Percentiles rank a stretch among this genome's conserved stretches.
phyloP scores from a whole-genome alignment of 495 filamentous ascomycete species.

The Cercophora scortea region DNA sequence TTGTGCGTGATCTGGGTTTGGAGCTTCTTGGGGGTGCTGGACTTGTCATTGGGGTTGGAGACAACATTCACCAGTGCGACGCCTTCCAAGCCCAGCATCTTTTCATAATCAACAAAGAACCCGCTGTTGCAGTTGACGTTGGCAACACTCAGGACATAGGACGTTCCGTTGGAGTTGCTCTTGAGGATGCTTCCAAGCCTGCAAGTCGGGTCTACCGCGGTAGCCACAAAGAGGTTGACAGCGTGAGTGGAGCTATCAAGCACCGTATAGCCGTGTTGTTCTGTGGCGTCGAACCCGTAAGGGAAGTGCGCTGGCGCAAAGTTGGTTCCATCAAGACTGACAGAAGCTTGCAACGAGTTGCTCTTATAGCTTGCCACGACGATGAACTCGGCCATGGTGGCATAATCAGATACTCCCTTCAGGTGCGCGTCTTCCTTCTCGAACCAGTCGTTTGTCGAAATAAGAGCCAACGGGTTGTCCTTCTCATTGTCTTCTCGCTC shows the following conservation, averaged over 20 bases:
- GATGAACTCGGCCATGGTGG: conserved; percentile 91
- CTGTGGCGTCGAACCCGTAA: conserved; percentile 61
- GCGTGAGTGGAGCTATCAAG: conserved; percentile 88
- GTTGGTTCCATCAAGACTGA: conserved; percentile 71
- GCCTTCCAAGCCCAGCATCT: conserved; percentile 84
- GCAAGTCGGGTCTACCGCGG: conserved; percentile 45
- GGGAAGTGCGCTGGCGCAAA: conserved; percentile 87
- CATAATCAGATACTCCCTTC: conserved; percentile 71
- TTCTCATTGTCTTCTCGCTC: conserved; percentile 54
- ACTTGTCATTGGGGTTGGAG: conserved; percentile 56
- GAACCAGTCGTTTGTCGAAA: conserved; percentile 71
- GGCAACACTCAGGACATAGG: conserved; percentile 73
- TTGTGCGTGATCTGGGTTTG: conserved; percentile 92
- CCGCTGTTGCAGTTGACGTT: conserved; percentile 66
- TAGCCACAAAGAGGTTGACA: conserved; percentile 84
- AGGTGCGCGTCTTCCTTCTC: conserved; percentile 48
- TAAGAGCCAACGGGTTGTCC: conserved; percentile 57
- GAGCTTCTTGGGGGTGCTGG: conserved; percentile 61
- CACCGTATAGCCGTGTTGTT: conserved; percentile 80
- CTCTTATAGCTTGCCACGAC: conserved; percentile 72
- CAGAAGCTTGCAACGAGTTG: conserved; percentile 63
- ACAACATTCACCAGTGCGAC: conserved; percentile 83
- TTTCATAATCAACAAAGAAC: conserved; percentile 92
- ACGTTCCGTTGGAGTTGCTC: conserved; percentile 96
- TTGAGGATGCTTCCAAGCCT: conserved; percentile 86